Evolutionary conservation across 1,284 basidiomycete genomes (phyloP), one percentile per base, ranked within the genome.

Genomic region (Puccinia sorghi): DNA sequence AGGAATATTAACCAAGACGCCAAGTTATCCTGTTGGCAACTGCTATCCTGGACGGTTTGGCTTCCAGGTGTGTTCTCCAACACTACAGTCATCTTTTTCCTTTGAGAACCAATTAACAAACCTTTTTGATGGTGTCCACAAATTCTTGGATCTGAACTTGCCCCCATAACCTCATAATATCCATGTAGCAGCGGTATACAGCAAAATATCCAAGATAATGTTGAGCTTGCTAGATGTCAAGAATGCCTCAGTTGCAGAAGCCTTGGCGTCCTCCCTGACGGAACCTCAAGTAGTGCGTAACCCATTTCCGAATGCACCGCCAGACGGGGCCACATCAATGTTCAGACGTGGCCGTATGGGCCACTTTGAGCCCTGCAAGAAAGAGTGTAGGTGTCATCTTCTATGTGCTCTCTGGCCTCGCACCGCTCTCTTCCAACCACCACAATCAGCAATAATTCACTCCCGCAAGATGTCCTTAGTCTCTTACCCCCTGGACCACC

Each of bases 21-120:
- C 20, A 64, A n/a, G 25, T 20, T 11, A 64, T 74, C 59, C 43
- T 25, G 12, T 13, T 64, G 43, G 72, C 72, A 4, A 61, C 64
- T 22, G 57, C 43, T 2, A 74, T 64, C 15, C 57, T 74, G 59
- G 61, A 74, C 39, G 72, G 64, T 3, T n/a, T 74, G 46, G 72
- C 46, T 37, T 41, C 59, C 11, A 64, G 59, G 72, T 74, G 9
- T 57, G 70, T 72, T 39, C 17, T 52, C 52, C 12, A 1, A 17
- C n/a, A n/a, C n/a, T n/a, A n/a, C n/a, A n/a, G n/a, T n/a, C n/a
- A n/a, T n/a, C n/a, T n/a, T n/a, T n/a, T n/a, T n/a, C n/a, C n/a
- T n/a, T n/a, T n/a, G n/a, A n/a, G n/a, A n/a, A n/a, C n/a, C n/a
- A n/a, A n/a, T n/a, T n/a, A n/a, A n/a, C n/a, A n/a, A n/a, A n/a